Evolutionary conservation across 805 yeast genomes (phyloP).

Genomic region (Wickerhamomyces bisporus): DNA sequence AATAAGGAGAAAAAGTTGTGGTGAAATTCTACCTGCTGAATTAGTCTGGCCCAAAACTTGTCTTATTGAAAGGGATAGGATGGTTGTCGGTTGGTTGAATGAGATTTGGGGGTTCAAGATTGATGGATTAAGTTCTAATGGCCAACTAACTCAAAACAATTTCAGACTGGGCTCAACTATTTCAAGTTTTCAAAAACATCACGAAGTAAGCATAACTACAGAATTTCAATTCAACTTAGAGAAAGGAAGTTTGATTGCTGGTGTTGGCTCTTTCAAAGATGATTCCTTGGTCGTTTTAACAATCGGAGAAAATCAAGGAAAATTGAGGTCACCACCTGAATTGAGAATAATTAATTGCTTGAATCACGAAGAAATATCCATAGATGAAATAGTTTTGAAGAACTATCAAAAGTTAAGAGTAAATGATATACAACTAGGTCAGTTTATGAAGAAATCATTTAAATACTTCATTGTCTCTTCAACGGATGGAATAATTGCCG

Average conservation of each 20-base stretch:
- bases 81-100: slow-evolving; percentile 79
- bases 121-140: slow-evolving; percentile 19
- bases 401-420: slow-evolving; percentile 56
- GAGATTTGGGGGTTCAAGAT: slow-evolving; percentile 67
- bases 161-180: slow-evolving; percentile 34
- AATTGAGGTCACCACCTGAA: slow-evolving; percentile 55
- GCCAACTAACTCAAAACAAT: slow-evolving; percentile 4
- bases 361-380: slow-evolving; percentile 68
- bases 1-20: slow-evolving; percentile 45
- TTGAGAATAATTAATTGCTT: slow-evolving; percentile 58
- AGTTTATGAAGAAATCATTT: slow-evolving; percentile 36
- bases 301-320: slow-evolving; percentile 34
- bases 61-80: slow-evolving; percentile 56
- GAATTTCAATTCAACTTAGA: slow-evolving; percentile 36
- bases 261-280: slow-evolving; percentile 70
- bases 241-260: slow-evolving; percentile 52
- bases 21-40: slow-evolving; percentile 58
- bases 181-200: slow-evolving; percentile 36
- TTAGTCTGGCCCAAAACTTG: slow-evolving; percentile 78
- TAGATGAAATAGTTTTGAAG: slow-evolving; percentile 69
- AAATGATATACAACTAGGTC: slow-evolving; percentile 74
- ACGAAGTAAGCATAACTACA: slow-evolving; percentile 40
- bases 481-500: slow-evolving; percentile 72
- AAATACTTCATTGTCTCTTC: slow-evolving; percentile 73
- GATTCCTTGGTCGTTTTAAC: slow-evolving; percentile 62